These are phyloP conservation scores for Cryptococcus sp. DNA, from an alignment of 1,284 basidiomycete genomes.

Conservation along the genomic window DNA sequence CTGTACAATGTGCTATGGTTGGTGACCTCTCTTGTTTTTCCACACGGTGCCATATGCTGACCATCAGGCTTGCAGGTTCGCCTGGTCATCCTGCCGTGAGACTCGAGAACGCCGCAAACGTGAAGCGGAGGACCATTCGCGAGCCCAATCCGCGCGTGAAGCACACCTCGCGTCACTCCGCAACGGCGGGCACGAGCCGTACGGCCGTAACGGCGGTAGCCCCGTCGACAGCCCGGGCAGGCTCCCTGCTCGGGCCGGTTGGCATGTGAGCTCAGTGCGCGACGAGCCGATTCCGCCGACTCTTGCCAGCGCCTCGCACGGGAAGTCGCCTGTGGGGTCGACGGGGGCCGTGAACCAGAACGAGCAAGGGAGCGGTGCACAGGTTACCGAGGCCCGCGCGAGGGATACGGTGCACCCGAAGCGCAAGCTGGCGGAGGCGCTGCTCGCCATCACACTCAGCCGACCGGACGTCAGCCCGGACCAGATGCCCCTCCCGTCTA, in stretches of 20 bases:
- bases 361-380: background rate
- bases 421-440: conserved; percentile 3
- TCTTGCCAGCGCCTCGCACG: conserved; percentile 3
- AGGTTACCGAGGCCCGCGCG: background rate
- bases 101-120: conserved; percentile 24
- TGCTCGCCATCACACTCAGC: conserved; percentile 9
- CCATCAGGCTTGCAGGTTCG: conserved; percentile 32
- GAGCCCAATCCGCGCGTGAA: conserved; percentile 14
- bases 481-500: conserved; percentile 11
- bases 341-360: background rate
- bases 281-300: conserved; percentile 17
- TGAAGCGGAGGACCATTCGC: conserved; percentile 20
- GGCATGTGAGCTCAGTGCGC: conserved; percentile 23
- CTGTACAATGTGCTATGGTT: conserved; percentile 91
- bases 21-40: conserved; percentile 34
- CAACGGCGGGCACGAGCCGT: conserved; percentile 13
- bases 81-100: conserved; percentile 41
- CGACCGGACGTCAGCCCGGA: conserved; percentile 8
- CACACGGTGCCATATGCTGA: background rate
- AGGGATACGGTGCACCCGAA: background rate
- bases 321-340: conserved; percentile 1
- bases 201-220: background rate
- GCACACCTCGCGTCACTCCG: conserved; percentile 19
- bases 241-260: background rate
- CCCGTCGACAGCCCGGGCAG: background rate